A percentile compares a stretch with the other conserved stretches of the same genome.
These are phyloP conservation scores for Tulasnella sp. DNA, from an alignment of 768 basidiomycete genomes.

Conservation along the genomic window DNA sequence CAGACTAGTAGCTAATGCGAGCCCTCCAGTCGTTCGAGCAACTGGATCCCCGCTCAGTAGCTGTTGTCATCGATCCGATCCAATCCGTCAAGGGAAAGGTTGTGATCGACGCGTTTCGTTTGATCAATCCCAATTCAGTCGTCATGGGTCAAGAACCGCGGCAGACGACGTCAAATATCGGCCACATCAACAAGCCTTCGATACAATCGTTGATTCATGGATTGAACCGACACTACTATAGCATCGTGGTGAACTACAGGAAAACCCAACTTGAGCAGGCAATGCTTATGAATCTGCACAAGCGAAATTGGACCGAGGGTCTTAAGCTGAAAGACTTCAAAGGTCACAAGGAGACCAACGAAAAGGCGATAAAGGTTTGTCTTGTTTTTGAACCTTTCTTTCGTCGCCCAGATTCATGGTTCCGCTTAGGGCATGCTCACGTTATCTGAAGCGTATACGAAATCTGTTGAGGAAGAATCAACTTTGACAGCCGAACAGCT, in stretches of 20 bases:
- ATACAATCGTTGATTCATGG: constrained; percentile 98
- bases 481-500: constrained; percentile 88
- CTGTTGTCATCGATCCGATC: constrained; percentile 96
- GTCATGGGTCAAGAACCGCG: constrained; percentile 88
- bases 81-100: constrained; percentile 99
- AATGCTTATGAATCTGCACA: constrained; percentile 99
- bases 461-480: constrained; percentile 94
- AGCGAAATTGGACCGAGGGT: constrained; percentile 98
- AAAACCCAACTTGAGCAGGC: constrained; percentile 97
- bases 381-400: constrained; percentile 10
- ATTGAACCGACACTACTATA: constrained; percentile 95
- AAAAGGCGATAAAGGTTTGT: constrained; percentile 85
- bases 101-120: constrained; percentile 96
- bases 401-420: not conserved
- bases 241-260: constrained; percentile 92
- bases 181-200: constrained; percentile 97
- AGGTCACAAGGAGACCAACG: constrained; percentile 74
- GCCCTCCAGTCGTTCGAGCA: constrained; percentile 82
- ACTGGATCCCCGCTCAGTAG: constrained; percentile 83
- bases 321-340: constrained; percentile 85
- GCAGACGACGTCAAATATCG: constrained; percentile 96
- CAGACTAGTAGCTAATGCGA: too few species aligned
- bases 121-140: constrained; percentile 84
- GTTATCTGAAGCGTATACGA: constrained; percentile 90
- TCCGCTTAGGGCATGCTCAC: constrained; percentile 70